Base-by-base conservation (phyloP, 306 rosid genomes). In the Acacia acuminata region DNA sequence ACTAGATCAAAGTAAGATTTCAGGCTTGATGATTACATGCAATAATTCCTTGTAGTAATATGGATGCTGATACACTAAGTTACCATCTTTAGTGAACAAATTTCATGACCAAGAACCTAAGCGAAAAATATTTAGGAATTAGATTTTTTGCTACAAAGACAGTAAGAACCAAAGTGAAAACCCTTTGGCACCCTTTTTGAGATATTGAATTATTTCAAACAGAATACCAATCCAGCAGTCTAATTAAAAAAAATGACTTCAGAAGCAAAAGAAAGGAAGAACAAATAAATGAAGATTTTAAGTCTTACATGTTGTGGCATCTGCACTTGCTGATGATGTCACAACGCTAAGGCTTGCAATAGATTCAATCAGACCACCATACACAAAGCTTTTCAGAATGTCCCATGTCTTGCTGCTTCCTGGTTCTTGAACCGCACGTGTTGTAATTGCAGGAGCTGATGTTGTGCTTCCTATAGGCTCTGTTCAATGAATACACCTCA, bases 281-380 rank as follows among this genome's bases (percentile, higher is more conserved):
- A 19, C 61, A 4, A 43, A 44, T 34, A 14, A 30, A 9, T 19
- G 55, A 69, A 16, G 13, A 8, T 10, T 30, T 2, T 0, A 30
- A 22, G 17, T 47, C 81, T 0, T 85, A 88, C 90, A 79, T 42
- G 88, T 79, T 51, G 83, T 34, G 20, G 87, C 83, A 40, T 80
- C 88, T 50, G 88, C 88, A 80, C 88, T 80, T 0, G 85, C 85
- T 17, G 90, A 80, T 80, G 90, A 82, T 30, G 87, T 80, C 4
- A 82, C 88, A 80, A 56, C 40, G 69, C 83, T 58, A 13, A 85
- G 90, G 81, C 98, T 94, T 72, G 97, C 85, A 55, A 94, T 82
- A 45, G 89, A 88, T 89, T 95, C 97, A 56, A 71, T 40, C 75
- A 93, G 85, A 81, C 98, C 97, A 60, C 97, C 98, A 34, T 93